These are phyloP conservation scores for Malus hybrid DNA, from an alignment of 331 rosid species.

Conservation along the genomic window DNA sequence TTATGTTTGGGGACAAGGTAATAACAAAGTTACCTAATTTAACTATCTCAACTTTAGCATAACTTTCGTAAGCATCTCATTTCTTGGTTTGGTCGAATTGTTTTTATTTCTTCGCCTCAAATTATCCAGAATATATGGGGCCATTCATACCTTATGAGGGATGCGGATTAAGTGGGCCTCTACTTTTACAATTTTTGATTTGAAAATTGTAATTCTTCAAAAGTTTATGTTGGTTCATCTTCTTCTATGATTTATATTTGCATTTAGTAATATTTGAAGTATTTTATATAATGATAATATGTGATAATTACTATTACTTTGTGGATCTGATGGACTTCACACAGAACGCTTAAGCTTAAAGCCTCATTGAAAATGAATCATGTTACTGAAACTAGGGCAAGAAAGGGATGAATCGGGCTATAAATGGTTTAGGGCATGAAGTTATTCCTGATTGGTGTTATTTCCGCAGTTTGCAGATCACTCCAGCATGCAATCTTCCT, in stretches of 20 bases:
- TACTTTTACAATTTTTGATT: no score
- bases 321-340: not conserved
- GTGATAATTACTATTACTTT: not conserved
- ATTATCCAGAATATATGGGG: no score
- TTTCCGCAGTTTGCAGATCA: slow-evolving; percentile 82
- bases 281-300: not conserved
- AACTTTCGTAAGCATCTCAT: no score
- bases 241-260: no score
- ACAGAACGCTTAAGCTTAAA: not conserved
- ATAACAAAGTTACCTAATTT: not conserved
- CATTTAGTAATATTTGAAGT: no score
- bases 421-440: not conserved
- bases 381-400: not conserved
- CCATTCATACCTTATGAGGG: no score
- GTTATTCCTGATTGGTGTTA: not conserved
- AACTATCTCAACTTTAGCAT: not conserved
- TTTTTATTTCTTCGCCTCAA: no score
- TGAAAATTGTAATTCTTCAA: no score
- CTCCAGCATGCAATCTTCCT: slow-evolving; percentile 99
- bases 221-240: no score
- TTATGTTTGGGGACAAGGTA: slow-evolving; percentile 98
- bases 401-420: not conserved
- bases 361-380: no score
- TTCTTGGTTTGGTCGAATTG: no score
- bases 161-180: no score